phyloP scores from a whole-genome alignment of 176 grass and related monocot genomes.

The Oryza australiensis region DNA sequence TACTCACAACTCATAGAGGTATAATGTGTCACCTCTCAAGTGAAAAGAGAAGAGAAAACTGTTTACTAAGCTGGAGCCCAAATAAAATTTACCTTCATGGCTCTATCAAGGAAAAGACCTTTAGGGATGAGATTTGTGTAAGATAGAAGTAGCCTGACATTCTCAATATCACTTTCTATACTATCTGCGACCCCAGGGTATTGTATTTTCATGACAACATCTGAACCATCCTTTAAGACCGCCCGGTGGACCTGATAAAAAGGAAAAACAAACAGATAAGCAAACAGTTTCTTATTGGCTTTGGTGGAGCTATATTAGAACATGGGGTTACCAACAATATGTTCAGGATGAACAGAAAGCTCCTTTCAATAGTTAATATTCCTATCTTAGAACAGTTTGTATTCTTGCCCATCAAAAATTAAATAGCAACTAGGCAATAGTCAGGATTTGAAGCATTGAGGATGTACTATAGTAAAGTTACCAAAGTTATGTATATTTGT shows the following conservation, averaged over 20 bases:
- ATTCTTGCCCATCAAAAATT: background rate
- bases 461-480: background rate
- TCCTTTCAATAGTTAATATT: background rate
- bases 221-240: conserved; percentile 75
- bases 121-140: conserved; percentile 98
- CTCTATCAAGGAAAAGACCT: conserved; percentile 97
- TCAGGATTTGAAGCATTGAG: background rate
- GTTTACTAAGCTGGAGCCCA: background rate
- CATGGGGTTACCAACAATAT: background rate
- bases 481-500: background rate
- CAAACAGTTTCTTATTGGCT: background rate
- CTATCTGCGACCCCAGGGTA: conserved; percentile 95
- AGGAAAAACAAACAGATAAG: conserved; percentile 11
- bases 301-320: background rate
- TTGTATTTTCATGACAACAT: conserved; percentile 97
- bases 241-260: conserved; percentile 74
- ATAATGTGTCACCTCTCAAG: background rate
- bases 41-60: background rate
- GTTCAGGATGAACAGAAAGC: background rate
- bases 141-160: conserved; percentile 77
- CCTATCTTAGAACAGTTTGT: background rate
- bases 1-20: background rate
- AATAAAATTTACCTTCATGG: conserved; percentile 79
- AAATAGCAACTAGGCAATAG: background rate
- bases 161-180: conserved; percentile 97